A percentile compares a stretch with the other conserved stretches of the same genome.
Conservation (phyloP, 2,329 filamentous ascomycete genomes). For the Madurella fahalii region DNA sequence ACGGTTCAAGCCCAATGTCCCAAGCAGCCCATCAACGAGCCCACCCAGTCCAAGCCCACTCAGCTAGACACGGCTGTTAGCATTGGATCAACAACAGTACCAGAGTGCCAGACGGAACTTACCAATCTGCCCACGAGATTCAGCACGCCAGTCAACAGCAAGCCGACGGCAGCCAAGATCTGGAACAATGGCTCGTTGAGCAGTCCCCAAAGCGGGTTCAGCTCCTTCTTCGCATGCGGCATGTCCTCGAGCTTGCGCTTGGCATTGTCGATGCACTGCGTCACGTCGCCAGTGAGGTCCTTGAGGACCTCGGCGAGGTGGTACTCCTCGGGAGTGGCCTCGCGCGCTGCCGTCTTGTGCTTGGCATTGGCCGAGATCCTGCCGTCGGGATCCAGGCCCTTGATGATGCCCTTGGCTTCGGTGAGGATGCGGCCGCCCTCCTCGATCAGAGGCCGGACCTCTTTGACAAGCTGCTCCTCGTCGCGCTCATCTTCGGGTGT, state of each 20-base stretch:
- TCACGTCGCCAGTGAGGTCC: slow-evolving; percentile 76
- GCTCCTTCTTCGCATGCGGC: slow-evolving; percentile 91
- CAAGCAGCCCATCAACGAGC: slow-evolving; percentile 72
- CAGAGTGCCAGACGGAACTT: slow-evolving; percentile 23
- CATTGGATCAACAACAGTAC: not conserved
- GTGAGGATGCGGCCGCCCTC: slow-evolving; percentile 77
- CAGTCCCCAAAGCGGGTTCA: slow-evolving; percentile 84
- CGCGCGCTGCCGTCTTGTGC: slow-evolving; percentile 67
- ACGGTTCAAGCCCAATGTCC: slow-evolving; percentile 71
- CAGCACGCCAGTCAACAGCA: slow-evolving; percentile 77
- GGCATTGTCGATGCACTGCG: slow-evolving; percentile 77
- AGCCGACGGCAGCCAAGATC: slow-evolving; percentile 83
- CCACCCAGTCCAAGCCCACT: slow-evolving; percentile 79
- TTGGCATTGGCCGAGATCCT: slow-evolving; percentile 82
- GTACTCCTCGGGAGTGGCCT: slow-evolving; percentile 79
- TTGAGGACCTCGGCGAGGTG: slow-evolving; percentile 80
- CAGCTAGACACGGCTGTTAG: slow-evolving; percentile 40
- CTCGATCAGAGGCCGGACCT: slow-evolving; percentile 84
- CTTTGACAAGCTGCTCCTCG: slow-evolving; percentile 80
- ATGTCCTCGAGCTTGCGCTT: slow-evolving; percentile 89
- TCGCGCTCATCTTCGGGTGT: slow-evolving; percentile 84
- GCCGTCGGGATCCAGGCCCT: slow-evolving; percentile 84
- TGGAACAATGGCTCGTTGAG: slow-evolving; percentile 84
- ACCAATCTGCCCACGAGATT: slow-evolving; percentile 74
- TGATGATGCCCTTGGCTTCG: slow-evolving; percentile 82